Percentiles rank a stretch among this genome's conserved stretches.
phyloP scores from a whole-genome alignment of 805 yeast species.

The Kuraishia cidri region DNA sequence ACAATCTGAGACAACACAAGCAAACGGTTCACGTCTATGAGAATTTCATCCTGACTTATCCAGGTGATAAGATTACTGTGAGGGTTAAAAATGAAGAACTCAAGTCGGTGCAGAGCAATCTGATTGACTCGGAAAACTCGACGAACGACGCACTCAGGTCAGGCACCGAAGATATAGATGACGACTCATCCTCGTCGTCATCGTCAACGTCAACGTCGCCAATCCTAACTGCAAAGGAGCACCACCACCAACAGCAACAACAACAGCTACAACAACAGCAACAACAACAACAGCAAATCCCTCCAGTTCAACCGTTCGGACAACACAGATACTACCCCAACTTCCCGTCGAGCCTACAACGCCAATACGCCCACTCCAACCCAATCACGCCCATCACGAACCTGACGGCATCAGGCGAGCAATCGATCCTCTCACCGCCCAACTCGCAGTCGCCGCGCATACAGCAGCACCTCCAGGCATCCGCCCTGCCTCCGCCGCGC shows the following conservation, averaged over 20 bases:
- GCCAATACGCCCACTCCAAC: no score
- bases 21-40: conserved; percentile 72
- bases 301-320: no score
- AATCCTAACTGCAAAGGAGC: no score
- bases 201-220: no score
- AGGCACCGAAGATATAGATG: no score
- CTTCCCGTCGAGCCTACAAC: not conserved
- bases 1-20: conserved; percentile 84
- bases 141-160: not conserved
- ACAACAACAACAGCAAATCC: no score
- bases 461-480: not conserved
- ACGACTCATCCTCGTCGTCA: no score
- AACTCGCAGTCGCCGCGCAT: not conserved
- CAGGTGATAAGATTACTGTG: conserved; percentile 21
- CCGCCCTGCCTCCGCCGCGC: conserved; percentile 5
- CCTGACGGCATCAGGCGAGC: not conserved
- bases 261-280: no score
- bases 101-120: conserved; percentile 1
- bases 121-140: not conserved
- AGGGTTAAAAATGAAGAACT: conserved; percentile 14
- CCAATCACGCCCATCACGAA: not conserved
- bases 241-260: no score
- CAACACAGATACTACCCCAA: no score
- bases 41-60: conserved; percentile 20
- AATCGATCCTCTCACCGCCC: not conserved